Evolutionary conservation across 371 early-diverging fungal species (phyloP).

Genomic region (Amoeboaphelidium protococcarum): DNA sequence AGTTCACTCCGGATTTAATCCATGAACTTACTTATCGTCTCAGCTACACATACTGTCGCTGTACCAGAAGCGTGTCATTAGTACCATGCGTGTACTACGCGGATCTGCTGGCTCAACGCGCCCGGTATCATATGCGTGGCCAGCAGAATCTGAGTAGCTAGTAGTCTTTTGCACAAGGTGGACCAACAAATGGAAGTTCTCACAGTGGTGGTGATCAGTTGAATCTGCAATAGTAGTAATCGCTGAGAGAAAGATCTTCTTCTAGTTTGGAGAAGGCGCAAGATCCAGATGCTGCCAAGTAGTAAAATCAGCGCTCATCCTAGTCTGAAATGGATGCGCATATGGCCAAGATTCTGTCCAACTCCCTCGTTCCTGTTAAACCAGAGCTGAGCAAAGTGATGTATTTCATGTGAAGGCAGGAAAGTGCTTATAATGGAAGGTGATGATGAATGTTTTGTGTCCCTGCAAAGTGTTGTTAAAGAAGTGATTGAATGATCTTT

Average conservation of each 20-base stretch:
- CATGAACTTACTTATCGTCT: slow-evolving; percentile 58
- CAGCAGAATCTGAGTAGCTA: background rate
- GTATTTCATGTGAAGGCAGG: slow-evolving; percentile 29
- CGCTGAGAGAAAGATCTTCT: background rate
- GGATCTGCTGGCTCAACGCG: slow-evolving; percentile 32
- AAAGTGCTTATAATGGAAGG: no score
- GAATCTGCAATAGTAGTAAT: background rate
- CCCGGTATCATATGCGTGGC: background rate
- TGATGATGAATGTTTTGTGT: no score
- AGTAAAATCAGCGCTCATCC: no score
- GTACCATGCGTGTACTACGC: slow-evolving; percentile 72
- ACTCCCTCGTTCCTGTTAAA: slow-evolving; percentile 12
- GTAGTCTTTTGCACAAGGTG: background rate
- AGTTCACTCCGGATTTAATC: slow-evolving; percentile 37
- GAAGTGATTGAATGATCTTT: no score
- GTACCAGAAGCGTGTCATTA: slow-evolving; percentile 49
- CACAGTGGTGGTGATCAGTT: background rate
- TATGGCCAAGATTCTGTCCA: no score
- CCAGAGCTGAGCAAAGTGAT: slow-evolving; percentile 19
- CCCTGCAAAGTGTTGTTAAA: no score
- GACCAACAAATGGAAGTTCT: background rate
- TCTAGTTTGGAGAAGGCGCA: background rate
- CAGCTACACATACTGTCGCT: slow-evolving; percentile 67
- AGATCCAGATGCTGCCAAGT: no score
- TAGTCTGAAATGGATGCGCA: no score